phyloP scores from a whole-genome alignment of 139 green algal genomes.

The Tetradesmus obliquus region DNA sequence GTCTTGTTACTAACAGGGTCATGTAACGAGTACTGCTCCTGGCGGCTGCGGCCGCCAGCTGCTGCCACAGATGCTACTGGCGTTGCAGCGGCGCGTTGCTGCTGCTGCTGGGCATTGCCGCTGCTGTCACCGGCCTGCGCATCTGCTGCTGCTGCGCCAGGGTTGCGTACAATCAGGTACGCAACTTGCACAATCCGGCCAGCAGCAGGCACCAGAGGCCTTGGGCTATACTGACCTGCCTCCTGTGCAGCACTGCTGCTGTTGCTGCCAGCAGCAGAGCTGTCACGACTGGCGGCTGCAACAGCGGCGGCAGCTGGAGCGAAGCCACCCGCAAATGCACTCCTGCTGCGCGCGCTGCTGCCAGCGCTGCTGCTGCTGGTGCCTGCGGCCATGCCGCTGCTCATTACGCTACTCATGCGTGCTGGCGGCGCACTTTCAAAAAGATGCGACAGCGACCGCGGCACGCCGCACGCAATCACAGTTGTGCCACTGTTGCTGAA shows the following conservation, averaged over 20 bases:
- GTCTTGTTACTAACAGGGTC: slow-evolving; percentile 37
- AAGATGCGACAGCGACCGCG: background rate
- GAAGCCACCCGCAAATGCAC: background rate
- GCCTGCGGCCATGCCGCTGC: background rate
- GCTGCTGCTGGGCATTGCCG: background rate
- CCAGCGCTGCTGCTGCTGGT: background rate
- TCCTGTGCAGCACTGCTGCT: background rate
- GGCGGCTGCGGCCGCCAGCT: background rate
- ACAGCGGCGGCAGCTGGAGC: background rate
- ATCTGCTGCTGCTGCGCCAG: slow-evolving; percentile 14
- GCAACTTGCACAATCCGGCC: slow-evolving; percentile 11
- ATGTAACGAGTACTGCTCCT: slow-evolving; percentile 20
- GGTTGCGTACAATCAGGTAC: background rate
- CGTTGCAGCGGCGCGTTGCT: background rate
- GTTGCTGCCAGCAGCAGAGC: background rate
- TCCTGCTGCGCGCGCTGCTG: background rate
- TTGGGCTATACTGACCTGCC: background rate
- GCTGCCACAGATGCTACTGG: background rate
- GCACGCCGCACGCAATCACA: slow-evolving; percentile 45
- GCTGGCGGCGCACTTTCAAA: background rate
- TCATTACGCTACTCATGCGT: background rate
- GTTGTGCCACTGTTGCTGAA: slow-evolving; percentile 32
- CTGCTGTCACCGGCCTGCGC: background rate
- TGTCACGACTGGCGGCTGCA: background rate
- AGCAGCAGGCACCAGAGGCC: slow-evolving; percentile 11